Conservation (phyloP, 352 stramenopile species). For the Phytophthora pisi region DNA sequence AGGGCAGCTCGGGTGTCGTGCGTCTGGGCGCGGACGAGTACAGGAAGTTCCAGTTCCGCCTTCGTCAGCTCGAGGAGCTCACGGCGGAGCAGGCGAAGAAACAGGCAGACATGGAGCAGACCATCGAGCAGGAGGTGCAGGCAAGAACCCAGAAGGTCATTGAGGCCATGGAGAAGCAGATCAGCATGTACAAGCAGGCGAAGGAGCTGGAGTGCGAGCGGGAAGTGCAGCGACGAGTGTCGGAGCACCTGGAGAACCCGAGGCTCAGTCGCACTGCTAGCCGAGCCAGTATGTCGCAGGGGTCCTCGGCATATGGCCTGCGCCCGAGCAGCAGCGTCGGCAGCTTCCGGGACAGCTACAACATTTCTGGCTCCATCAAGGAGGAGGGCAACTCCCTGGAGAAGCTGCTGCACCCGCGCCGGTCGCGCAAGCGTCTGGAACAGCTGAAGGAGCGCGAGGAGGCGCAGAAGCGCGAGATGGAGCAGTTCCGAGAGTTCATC, state of each 20-base stretch:
- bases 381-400: constrained; percentile 68
- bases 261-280: constrained; percentile 29
- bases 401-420: constrained; percentile 77
- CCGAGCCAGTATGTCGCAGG: constrained; percentile 16
- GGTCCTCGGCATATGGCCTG: constrained; percentile 26
- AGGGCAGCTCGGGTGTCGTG: constrained; percentile 44
- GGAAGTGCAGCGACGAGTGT: constrained; percentile 77
- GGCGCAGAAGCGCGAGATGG: constrained; percentile 82
- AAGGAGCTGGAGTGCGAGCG: constrained; percentile 83
- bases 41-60: constrained; percentile 83
- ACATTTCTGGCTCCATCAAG: constrained; percentile 34
- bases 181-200: constrained; percentile 85
- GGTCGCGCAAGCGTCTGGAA: constrained; percentile 66
- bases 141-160: constrained; percentile 67
- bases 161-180: constrained; percentile 83
- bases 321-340: constrained; percentile 26
- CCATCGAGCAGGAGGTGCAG: constrained; percentile 80
- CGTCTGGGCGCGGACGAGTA: constrained; percentile 75
- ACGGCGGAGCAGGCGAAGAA: constrained; percentile 72
- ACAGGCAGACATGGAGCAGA: constrained; percentile 76
- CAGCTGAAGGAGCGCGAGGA: constrained; percentile 73
- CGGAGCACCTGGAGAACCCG: constrained; percentile 44
- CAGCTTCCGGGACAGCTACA: constrained; percentile 50
- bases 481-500: constrained; percentile 89
- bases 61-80: constrained; percentile 79